These are phyloP conservation scores for Begonia masoniana DNA, from an alignment of 306 rosid species.

Conservation along the genomic window DNA sequence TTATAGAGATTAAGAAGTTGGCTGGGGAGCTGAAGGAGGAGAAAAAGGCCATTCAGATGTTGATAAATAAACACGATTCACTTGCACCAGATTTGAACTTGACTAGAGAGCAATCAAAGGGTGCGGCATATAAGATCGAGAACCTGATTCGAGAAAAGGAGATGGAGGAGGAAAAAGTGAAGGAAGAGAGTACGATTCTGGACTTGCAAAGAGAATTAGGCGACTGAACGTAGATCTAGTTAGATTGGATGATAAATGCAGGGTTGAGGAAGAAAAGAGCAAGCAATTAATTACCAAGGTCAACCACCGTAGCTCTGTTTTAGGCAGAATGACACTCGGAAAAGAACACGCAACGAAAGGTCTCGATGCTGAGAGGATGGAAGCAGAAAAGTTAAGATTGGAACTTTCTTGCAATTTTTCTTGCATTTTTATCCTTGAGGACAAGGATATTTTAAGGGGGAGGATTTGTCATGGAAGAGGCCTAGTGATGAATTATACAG, in stretches of 20 bases:
- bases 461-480: too few relatives aligned
- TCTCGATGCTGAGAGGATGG: slow-evolving; percentile 30
- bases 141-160: slow-evolving; percentile 14
- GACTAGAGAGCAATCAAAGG: slow-evolving; percentile 17
- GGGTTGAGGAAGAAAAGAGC: slow-evolving; percentile 23
- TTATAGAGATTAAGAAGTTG: slow-evolving; percentile 17
- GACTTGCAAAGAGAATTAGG: slow-evolving; percentile 20
- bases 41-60: slow-evolving; percentile 19
- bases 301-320: slow-evolving; percentile 3
- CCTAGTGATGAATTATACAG: too few relatives aligned
- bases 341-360: slow-evolving; percentile 17
- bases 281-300: slow-evolving; percentile 23
- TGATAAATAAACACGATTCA: slow-evolving; percentile 14
- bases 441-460: too few relatives aligned
- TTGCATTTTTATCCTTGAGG: too few relatives aligned
- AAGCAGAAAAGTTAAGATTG: slow-evolving; percentile 23
- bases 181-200: slow-evolving; percentile 20
- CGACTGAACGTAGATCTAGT: slow-evolving; percentile 17
- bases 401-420: slow-evolving; percentile 16
- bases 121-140: slow-evolving; percentile 21
- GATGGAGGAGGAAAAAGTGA: slow-evolving; percentile 24
- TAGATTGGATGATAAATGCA: slow-evolving; percentile 10
- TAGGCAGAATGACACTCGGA: slow-evolving; percentile 12
- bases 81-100: slow-evolving; percentile 8
- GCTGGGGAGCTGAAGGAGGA: slow-evolving; percentile 27